Conservation (phyloP, 2,329 filamentous ascomycete genomes). For the Hymenoscyphus fraxineus region DNA sequence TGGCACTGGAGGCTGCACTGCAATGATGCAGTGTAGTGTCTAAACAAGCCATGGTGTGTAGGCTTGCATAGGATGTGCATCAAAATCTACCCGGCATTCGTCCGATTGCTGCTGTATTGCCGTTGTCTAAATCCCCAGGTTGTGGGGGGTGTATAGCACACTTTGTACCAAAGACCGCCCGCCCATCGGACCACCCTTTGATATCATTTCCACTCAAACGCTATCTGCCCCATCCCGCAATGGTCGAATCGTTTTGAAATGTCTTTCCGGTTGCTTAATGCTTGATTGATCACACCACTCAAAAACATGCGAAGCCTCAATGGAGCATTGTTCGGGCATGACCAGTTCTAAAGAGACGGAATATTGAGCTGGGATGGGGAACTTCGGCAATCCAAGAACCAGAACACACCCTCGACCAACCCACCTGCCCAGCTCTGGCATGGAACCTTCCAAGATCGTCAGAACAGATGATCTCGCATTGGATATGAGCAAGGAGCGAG, state of each 20-base stretch:
- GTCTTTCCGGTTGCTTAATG: not conserved
- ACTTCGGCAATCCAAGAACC: not conserved
- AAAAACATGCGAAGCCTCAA: not conserved
- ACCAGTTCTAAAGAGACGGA: not conserved
- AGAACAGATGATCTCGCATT: not conserved
- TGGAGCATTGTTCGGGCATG: not conserved
- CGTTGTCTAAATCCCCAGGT: not conserved
- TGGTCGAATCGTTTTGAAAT: not conserved
- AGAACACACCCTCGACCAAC: not conserved
- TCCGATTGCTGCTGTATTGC: not conserved
- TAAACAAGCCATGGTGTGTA: not conserved
- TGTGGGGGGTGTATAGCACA: not conserved
- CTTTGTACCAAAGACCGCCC: not conserved
- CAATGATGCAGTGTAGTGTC: not conserved
- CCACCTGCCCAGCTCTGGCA: not conserved
- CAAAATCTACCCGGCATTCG: not conserved
- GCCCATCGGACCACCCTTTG: not conserved
- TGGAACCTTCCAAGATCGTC: not conserved
- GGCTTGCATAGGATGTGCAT: slow-evolving; percentile 2
- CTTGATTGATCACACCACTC: not conserved
- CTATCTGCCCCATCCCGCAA: not conserved
- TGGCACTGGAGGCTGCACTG: not conserved
- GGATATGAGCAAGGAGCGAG: not conserved
- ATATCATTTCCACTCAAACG: not conserved
- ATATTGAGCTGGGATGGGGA: not conserved